Evolutionary conservation across 306 rosid species (phyloP).

Genomic region (Dicorynia guianensis): DNA sequence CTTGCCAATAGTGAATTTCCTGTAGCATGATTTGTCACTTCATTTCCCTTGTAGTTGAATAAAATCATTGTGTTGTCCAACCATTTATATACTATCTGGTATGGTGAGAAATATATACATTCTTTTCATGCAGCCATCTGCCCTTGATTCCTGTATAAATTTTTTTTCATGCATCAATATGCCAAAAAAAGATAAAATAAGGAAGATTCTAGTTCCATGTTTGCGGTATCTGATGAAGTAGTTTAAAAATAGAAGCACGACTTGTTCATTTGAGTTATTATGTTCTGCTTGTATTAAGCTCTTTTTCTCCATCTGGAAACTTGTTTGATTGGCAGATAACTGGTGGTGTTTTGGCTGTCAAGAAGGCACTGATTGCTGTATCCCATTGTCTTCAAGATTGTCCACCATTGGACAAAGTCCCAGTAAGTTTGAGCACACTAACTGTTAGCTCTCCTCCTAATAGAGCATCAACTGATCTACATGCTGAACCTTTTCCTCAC

Average conservation of each 20-base stretch:
- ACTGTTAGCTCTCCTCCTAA: conserved; percentile 41
- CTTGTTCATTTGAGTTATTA: conserved; percentile 13
- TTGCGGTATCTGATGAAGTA: conserved; percentile 20
- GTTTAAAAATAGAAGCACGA: neutral
- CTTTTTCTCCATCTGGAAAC: conserved; percentile 30
- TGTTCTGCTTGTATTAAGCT: conserved; percentile 1
- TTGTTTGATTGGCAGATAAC: conserved; percentile 54
- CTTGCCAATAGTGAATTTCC: conserved; percentile 2
- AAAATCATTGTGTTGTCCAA: neutral
- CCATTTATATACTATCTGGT: conserved; percentile 17
- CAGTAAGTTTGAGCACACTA: conserved; percentile 26
- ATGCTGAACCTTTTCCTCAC: conserved; percentile 52
- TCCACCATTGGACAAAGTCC: conserved; percentile 46
- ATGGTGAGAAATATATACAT: neutral
- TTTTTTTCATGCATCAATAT: neutral
- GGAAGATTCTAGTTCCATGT: conserved; percentile 4
- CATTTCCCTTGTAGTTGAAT: neutral
- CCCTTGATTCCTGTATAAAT: conserved; percentile 11
- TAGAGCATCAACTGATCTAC: conserved; percentile 37
- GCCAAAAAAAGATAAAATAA: neutral
- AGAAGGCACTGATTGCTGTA: conserved; percentile 61
- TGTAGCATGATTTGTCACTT: neutral
- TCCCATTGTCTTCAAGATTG: conserved; percentile 64
- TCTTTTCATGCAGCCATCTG: neutral
- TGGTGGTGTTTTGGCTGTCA: conserved; percentile 53